Evolutionary conservation across 352 stramenopile species (phyloP), one percentile per base, ranked within the genome.

Genomic region (Peronosclerospora sorghi): DNA sequence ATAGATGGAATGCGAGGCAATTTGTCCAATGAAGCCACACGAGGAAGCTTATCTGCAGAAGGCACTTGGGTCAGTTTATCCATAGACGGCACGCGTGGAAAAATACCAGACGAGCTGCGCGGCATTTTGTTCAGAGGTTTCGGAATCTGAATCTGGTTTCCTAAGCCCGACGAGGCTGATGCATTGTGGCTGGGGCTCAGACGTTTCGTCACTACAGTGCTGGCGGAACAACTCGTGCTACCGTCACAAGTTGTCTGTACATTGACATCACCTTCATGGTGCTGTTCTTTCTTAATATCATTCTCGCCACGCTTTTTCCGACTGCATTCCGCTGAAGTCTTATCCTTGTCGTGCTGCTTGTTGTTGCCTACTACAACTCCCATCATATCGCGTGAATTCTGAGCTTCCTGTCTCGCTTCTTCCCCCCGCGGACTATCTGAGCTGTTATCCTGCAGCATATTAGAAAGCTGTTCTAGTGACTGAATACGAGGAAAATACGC

Each of bases 111-210:
- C 23, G 73, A 84, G 48, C 66, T 85, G 7, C 76, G 73, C 14
- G 72, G 73, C 65, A 86, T 84, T 57, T 88, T 88, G 61, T 60
- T 80, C 39, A 85, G 48, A 12, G 73, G 68, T 54, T 88, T 88
- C 24, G 74, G 73, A 24, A 76, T 73, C 51, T 82, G 68, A 18
- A 82, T 81, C 35, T 83, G 73, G 43, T 81, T 86, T 12, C 57
- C 57, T 32, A 43, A 56, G 6, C 61, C 64, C 26, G 42, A 67
- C 19, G 52, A 68, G 45, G 53, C 59, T 39, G 52, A 39, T 4
- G 48, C 9, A 35, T 55, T 51, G 34, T 54, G 48, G 40, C 55
- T 74, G 10, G 69, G 73, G 36, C 73, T 88, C 36, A 83, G 57
- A 2, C 66, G 61, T 45, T 70, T 67, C 14, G 48, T 32, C 12